These are phyloP conservation scores for Phytopythium boreale DNA, from an alignment of 352 stramenopile genomes.

Conservation along the genomic window DNA sequence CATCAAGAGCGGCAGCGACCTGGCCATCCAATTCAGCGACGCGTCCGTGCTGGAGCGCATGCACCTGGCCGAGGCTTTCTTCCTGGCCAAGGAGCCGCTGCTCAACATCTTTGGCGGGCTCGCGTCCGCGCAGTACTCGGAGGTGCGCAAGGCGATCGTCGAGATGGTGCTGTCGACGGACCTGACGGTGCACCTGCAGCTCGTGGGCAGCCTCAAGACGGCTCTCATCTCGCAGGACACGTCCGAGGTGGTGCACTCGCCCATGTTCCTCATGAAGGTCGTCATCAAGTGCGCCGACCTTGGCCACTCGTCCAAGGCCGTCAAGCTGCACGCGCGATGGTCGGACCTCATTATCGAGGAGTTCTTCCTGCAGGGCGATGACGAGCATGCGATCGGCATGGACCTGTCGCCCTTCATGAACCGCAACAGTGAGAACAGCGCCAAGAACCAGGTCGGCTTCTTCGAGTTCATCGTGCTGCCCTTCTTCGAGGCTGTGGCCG, in stretches of 20 bases:
- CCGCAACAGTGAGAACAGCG: slow-evolving; percentile 83
- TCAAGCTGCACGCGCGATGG: slow-evolving; percentile 84
- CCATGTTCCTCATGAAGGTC: slow-evolving; percentile 85
- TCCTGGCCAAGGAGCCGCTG: slow-evolving; percentile 56
- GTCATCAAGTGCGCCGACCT: slow-evolving; percentile 92
- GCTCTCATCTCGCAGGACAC: slow-evolving; percentile 78
- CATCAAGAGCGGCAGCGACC: slow-evolving; percentile 66
- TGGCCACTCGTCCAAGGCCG: slow-evolving; percentile 88
- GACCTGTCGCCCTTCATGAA: slow-evolving; percentile 93
- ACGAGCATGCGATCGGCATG: slow-evolving; percentile 87
- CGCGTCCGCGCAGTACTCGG: slow-evolving; percentile 40
- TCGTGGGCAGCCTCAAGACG: slow-evolving; percentile 77
- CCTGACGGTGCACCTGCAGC: slow-evolving; percentile 73
- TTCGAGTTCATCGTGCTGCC: slow-evolving; percentile 86
- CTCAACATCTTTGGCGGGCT: slow-evolving; percentile 80
- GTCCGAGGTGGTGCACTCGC: slow-evolving; percentile 66
- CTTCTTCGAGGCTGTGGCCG: slow-evolving; percentile 77
- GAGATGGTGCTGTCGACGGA: slow-evolving; percentile 87
- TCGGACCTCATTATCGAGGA: slow-evolving; percentile 92
- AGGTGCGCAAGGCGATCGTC: slow-evolving; percentile 81
- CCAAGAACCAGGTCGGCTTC: slow-evolving; percentile 82
- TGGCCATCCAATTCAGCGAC: slow-evolving; percentile 83
- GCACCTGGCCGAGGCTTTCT: slow-evolving; percentile 84
- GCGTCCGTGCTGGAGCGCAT: slow-evolving; percentile 81
- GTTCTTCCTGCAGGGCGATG: slow-evolving; percentile 94